phyloP scores from a whole-genome alignment of 2,329 filamentous ascomycete species.

The Arthrobotrys iridis region DNA sequence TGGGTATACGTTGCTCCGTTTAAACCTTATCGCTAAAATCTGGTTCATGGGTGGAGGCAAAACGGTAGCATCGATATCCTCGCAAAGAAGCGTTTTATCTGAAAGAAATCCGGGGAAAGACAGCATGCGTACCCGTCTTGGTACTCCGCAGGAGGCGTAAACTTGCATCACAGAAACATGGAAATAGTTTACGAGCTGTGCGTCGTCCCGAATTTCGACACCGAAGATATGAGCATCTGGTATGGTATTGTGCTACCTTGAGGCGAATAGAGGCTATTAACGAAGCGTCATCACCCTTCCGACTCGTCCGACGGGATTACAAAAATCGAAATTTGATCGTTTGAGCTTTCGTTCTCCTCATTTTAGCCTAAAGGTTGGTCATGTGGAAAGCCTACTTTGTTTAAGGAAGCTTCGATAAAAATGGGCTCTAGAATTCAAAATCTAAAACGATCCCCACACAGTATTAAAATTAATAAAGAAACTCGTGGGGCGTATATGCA shows the following conservation, averaged over 20 bases:
- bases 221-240: neutral
- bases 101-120: slow-evolving; percentile 43
- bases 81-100: slow-evolving; percentile 4
- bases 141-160: slow-evolving; percentile 18
- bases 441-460: slow-evolving; percentile 21
- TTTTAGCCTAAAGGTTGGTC: slow-evolving; percentile 44
- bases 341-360: slow-evolving; percentile 1
- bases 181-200: slow-evolving; percentile 13
- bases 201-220: neutral
- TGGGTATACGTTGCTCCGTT: neutral
- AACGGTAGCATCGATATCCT: slow-evolving; percentile 10
- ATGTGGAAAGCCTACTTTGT: neutral
- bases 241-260: neutral
- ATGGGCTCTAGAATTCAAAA: neutral
- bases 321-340: slow-evolving; percentile 34
- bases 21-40: neutral
- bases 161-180: slow-evolving; percentile 14
- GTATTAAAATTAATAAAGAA: neutral
- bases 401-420: neutral
- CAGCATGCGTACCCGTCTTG: slow-evolving; percentile 3
- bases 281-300: slow-evolving; percentile 20
- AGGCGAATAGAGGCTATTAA: slow-evolving; percentile 29
- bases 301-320: slow-evolving; percentile 48
- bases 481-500: slow-evolving; percentile 1
- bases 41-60: neutral